phyloP scores from a whole-genome alignment of 2,329 filamentous ascomycete species.

The Aspergillus quadricinctus region DNA sequence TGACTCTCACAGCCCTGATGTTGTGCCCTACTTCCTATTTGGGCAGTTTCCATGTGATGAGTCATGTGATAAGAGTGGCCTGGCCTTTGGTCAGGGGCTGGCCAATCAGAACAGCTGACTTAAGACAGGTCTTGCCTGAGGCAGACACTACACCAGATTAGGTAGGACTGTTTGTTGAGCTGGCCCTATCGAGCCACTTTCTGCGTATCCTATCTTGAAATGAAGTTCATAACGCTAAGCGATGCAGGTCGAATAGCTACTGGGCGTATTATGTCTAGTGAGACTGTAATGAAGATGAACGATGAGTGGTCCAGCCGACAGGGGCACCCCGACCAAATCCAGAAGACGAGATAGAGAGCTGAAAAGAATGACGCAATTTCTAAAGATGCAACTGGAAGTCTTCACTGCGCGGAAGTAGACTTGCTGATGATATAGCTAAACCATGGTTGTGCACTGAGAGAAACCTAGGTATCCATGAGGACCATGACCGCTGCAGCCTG shows the following conservation, averaged over 20 bases:
- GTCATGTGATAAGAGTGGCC: too few species aligned
- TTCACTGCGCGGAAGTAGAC: background rate
- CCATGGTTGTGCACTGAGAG: background rate
- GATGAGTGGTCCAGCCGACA: too few species aligned
- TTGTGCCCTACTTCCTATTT: background rate
- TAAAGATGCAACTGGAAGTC: background rate
- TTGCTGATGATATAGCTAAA: background rate
- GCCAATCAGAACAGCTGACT: too few species aligned
- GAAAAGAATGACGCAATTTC: background rate
- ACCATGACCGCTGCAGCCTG: background rate
- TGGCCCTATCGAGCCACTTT: too few species aligned
- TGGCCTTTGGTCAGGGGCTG: too few species aligned
- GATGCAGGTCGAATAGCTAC: too few species aligned
- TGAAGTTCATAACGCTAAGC: too few species aligned
- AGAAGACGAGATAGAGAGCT: background rate
- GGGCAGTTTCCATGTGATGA: background rate
- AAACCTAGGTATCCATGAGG: background rate
- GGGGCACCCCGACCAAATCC: too few species aligned
- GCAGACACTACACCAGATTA: background rate
- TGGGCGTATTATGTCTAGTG: too few species aligned
- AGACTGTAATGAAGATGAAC: too few species aligned
- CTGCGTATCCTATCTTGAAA: too few species aligned
- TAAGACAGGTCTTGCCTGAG: background rate
- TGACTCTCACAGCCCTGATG: background rate
- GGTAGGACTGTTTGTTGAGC: too few species aligned